Evolutionary conservation across 2,329 filamentous ascomycete genomes (phyloP).

Genomic region (Chalaropsis ovoidea): DNA sequence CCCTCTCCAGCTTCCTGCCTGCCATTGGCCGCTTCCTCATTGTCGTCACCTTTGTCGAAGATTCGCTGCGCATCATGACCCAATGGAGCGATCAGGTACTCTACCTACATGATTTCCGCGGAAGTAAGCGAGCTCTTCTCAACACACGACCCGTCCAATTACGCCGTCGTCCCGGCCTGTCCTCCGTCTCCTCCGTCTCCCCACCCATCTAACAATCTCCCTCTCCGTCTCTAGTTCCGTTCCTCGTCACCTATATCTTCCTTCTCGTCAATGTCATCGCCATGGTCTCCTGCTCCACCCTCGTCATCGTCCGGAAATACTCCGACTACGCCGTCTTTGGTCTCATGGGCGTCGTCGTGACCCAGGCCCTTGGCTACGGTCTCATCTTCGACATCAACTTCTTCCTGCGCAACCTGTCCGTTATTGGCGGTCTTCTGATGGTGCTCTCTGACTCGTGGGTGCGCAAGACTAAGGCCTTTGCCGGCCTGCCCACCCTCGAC

Average conservation of each 20-base stretch:
- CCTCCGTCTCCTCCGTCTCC: not conserved
- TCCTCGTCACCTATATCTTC: slow-evolving; percentile 83
- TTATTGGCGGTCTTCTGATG: slow-evolving; percentile 95
- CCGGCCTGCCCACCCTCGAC: slow-evolving; percentile 83
- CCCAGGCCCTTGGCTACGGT: slow-evolving; percentile 91
- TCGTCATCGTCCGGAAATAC: slow-evolving; percentile 87
- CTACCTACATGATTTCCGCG: slow-evolving; percentile 84
- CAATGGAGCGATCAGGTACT: slow-evolving; percentile 94
- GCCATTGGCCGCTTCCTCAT: slow-evolving; percentile 95
- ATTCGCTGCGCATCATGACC: slow-evolving; percentile 88
- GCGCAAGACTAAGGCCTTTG: slow-evolving; percentile 92
- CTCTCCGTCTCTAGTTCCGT: slow-evolving; percentile 54
- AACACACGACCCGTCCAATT: not conserved
- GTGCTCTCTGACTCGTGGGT: slow-evolving; percentile 97
- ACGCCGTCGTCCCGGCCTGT: not conserved
- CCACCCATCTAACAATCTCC: slow-evolving; percentile 2
- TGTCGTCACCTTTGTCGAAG: slow-evolving; percentile 95
- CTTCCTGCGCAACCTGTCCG: slow-evolving; percentile 96
- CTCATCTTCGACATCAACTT: slow-evolving; percentile 99
- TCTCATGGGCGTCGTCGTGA: slow-evolving; percentile 80
- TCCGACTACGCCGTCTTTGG: slow-evolving; percentile 87
- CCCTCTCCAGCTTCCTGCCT: slow-evolving; percentile 63
- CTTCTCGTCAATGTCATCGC: slow-evolving; percentile 79
- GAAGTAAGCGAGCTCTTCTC: slow-evolving; percentile 54
- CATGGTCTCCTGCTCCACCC: slow-evolving; percentile 69